Percentiles rank a stretch among this genome's conserved stretches.
Evolutionary conservation across 2,329 filamentous ascomycete species (phyloP).

Genomic region (Hymenotorrendiella dingleyae): DNA sequence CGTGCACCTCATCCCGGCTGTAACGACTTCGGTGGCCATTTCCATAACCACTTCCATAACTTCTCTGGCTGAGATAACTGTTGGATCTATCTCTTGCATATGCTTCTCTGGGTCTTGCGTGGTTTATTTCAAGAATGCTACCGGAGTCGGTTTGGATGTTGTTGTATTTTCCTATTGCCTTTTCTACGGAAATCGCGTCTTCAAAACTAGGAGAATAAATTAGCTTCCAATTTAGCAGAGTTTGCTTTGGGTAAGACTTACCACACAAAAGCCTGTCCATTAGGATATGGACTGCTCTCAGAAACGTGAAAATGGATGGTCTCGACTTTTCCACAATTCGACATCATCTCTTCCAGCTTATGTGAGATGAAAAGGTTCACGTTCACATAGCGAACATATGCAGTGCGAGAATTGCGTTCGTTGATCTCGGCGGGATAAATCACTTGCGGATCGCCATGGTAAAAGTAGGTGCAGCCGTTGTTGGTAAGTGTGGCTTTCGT

Average conservation of each 20-base stretch:
- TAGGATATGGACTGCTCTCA: too few species aligned
- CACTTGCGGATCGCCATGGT: not conserved
- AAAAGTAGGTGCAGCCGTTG: slow-evolving; percentile 1
- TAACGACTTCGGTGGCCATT: too few species aligned
- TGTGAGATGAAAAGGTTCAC: slow-evolving; percentile 13
- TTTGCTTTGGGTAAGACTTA: slow-evolving; percentile 14
- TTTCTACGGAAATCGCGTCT: slow-evolving; percentile 6
- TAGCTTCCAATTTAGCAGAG: too few species aligned
- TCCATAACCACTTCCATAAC: not conserved
- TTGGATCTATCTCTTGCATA: slow-evolving; percentile 5
- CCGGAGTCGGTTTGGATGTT: not conserved
- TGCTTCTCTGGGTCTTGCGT: not conserved
- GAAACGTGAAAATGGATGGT: slow-evolving; percentile 21
- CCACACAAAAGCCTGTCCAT: slow-evolving; percentile 23
- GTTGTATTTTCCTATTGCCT: slow-evolving; percentile 10
- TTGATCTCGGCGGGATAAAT: not conserved
- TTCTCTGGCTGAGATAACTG: slow-evolving; percentile 5
- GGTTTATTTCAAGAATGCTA: too few species aligned
- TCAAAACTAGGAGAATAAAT: not conserved
- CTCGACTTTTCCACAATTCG: slow-evolving; percentile 19
- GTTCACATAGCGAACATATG: slow-evolving; percentile 11
- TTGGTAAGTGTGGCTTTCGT: not conserved
- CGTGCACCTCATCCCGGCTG: too few species aligned
- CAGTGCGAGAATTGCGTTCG: slow-evolving; percentile 8
- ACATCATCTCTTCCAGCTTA: slow-evolving; percentile 17